Base-by-base conservation (phyloP, 768 basidiomycete genomes). In the Serendipita sp. region DNA sequence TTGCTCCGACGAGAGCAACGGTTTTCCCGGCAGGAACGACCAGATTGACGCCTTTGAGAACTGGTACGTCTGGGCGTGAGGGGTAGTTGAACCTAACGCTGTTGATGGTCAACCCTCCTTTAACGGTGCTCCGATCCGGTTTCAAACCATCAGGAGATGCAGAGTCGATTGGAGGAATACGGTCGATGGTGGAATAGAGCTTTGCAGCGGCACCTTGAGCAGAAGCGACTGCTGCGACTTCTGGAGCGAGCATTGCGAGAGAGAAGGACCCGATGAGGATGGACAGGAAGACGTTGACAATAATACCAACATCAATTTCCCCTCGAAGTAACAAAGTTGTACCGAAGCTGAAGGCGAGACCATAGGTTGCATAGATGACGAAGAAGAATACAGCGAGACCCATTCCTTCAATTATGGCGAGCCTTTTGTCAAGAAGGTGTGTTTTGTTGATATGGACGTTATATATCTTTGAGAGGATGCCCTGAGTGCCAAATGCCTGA, bases 181-280 rank as follows among this genome's bases (percentile, higher is more conserved):
- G 86, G 69, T 93, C 88, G 67, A 97, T 95, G 1, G 92, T 92
- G 28, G 81, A 78, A 72, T 80, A 95, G 3, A 97, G 77, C 72
- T 95, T 96, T 10, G 88, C 88, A n/a, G 91, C 91, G 28, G 93
- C 92, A 28, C 83, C 89, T 66, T 83, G 83, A 36, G 83, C 93
- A 68, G 86, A 82, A n/a, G 83, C 81, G 67, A 97, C 76, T 7
- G 90, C 89, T 84, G 71, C 46, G 76, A 93, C 77, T 72, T 96
- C 91, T 1, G 95, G 95, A 0, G 89, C 88, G 63, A 96, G 75
- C 70, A 89, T 70, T 2, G 85, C 88, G 64, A 93, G 78, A 15
- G 90, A 91, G 78, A 97, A 94, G 1, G 91, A 89, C 70, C 92
- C 93, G 69, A 92, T 91, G 46, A 94, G 75, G 70, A 94, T 84